Base-by-base conservation (phyloP, 768 basidiomycete genomes). In the Phlegmacium glaucopus region DNA sequence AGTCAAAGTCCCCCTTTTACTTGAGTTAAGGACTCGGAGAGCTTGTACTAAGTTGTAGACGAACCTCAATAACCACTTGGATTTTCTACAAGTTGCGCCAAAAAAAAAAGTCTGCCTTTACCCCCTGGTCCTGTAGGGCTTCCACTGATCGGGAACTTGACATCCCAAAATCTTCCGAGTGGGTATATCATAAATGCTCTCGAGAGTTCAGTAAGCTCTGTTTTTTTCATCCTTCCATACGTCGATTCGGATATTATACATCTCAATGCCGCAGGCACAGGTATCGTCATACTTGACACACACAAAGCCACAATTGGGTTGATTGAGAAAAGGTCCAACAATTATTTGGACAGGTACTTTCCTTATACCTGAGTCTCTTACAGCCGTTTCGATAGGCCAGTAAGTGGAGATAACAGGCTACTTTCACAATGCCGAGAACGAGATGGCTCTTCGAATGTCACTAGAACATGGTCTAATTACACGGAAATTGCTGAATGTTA, bases 81-180 rank as follows among this genome's bases (percentile, higher is more conserved):
- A 12, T 18, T 25, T 36, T 36, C 38, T 45, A 39, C 34, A n/a
- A 26, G 17, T 37, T 9, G 44, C 13, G 6, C 28, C 18, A n/a
- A n/a, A 25, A 16, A 25, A 12, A 49, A 30, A 13, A 49, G 42
- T 12, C 42, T 57, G 1, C 61, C 61, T 18, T 56, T 63, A 10
- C 73, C 72, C 13, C 74, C 73, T 40, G 74, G 74, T 25, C 72
- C 71, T 1, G 55, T 46, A 29, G 55, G 64, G 4, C 47, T 67
- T 28, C 72, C 72, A 0, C 44, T 74, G 35, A 47, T 75, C 12
- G 74, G 74, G 4, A 71, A 72, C 48, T 25, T 71, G 59, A 69
- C 28, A 51, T 71, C 34, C 63, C 66, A n/a, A 43, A 50, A 4
- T 46, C 52, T 18, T 50, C 61, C 27, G 66, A 64, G 18, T 73